Base-by-base conservation (phyloP, 2,329 filamentous ascomycete genomes). In the Fusarium anguioides region DNA sequence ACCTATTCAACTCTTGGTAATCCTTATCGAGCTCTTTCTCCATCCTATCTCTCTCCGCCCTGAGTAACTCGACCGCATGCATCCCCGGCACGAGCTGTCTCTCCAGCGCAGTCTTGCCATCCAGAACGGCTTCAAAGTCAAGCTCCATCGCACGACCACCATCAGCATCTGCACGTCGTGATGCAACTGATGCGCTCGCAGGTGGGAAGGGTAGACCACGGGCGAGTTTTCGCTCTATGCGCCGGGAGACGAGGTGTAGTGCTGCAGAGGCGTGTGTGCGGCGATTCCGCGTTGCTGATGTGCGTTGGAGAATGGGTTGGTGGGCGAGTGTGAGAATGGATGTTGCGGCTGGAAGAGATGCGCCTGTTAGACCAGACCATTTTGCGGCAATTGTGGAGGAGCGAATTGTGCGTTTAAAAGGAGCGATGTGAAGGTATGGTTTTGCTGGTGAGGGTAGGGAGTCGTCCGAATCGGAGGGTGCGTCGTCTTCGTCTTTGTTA, bases 181-280 rank as follows among this genome's bases (percentile, higher is more conserved):
- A 45, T 58, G 55, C 18, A 74, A 62, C 7, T 56, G 71, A 63
- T 46, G 74, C 69, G 1, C 78, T 74, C 4, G 84, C 81, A 0
- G 86, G 87, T 2, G 90, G 90, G 72, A 93, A 91, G n/a, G 89
- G 89, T 49, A 91, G 81, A 12, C 86, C 87, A 31, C 83, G 84
- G 17, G 81, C 76, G 8, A 92, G 78, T 71, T 89, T 89, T 45
- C 81, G 83, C 33, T 84, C 78, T 31, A 93, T 80, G 49, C 83
- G 84, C 37, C 82, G 82, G 9, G 86, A 79, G 24, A 90, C 81
- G 36, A 81, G 81, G 35, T 83, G 80, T 8, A 93, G 79, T 21
- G 86, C 86, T 4, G 83, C 78, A 10, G 86, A 80, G 11, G 88
- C 87, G 56, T 87, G 82, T 17, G 81, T 79, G 58, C 83, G 82